Evolutionary conservation across 1,284 basidiomycete species (phyloP).

Genomic region (Cutaneotrichosporon cavernicola): DNA sequence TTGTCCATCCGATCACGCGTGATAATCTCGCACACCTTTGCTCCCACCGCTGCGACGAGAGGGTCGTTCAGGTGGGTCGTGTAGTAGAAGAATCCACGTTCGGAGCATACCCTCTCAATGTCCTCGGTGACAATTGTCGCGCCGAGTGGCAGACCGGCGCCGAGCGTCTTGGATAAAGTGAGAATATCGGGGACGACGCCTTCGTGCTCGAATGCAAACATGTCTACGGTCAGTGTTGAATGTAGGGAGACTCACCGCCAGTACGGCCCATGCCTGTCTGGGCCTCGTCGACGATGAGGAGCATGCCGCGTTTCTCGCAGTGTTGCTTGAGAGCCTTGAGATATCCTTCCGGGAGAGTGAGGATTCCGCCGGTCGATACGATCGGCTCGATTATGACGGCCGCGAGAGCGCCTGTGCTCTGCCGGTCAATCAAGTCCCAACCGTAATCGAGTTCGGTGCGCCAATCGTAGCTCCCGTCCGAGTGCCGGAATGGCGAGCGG

Average conservation of each 20-base stretch:
- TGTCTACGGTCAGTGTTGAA: slow-evolving; percentile 24
- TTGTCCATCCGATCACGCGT: slow-evolving; percentile 31
- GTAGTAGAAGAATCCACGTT: slow-evolving; percentile 53
- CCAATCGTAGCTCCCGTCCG: slow-evolving; percentile 46
- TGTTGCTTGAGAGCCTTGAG: slow-evolving; percentile 35
- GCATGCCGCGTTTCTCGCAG: slow-evolving; percentile 41
- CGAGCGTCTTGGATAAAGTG: slow-evolving; percentile 85
- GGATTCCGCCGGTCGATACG: slow-evolving; percentile 42
- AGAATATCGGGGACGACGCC: slow-evolving; percentile 80
- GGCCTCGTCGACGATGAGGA: slow-evolving; percentile 79
- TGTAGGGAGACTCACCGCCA: slow-evolving; percentile 62
- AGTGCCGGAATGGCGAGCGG: slow-evolving; percentile 37
- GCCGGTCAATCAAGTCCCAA: slow-evolving; percentile 44
- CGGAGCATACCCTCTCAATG: slow-evolving; percentile 42
- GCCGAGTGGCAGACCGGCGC: slow-evolving; percentile 88
- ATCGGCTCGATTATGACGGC: slow-evolving; percentile 55
- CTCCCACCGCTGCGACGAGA: slow-evolving; percentile 47
- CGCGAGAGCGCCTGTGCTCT: slow-evolving; percentile 35
- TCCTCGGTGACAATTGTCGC: slow-evolving; percentile 73
- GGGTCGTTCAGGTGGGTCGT: background rate
- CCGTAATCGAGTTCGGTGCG: slow-evolving; percentile 43
- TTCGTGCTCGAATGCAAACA: slow-evolving; percentile 66
- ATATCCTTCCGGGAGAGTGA: slow-evolving; percentile 38
- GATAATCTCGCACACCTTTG: slow-evolving; percentile 72
- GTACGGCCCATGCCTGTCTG: slow-evolving; percentile 83